Evolutionary conservation across 139 green algal genomes (phyloP).

Genomic region (Volvox reticuliferus): DNA sequence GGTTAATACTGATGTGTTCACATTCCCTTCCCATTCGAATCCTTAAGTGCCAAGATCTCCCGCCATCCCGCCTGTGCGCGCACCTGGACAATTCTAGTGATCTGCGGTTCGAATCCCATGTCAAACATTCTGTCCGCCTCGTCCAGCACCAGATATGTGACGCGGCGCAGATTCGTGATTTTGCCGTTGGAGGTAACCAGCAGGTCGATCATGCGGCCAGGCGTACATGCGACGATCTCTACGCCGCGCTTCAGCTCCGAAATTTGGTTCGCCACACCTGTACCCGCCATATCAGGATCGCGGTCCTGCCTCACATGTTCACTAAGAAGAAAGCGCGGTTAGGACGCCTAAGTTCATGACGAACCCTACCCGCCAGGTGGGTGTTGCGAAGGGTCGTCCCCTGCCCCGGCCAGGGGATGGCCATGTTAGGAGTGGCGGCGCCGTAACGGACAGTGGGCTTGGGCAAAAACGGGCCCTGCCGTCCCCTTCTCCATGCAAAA

Average conservation of each 20-base stretch:
- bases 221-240: slow-evolving; percentile 94
- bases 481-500: no score
- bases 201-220: slow-evolving; percentile 99
- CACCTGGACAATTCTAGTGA: slow-evolving; percentile 68
- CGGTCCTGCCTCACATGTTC: no score
- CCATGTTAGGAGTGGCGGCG: no score
- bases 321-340: no score
- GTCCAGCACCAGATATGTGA: slow-evolving; percentile 98
- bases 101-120: slow-evolving; percentile 88
- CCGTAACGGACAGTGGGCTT: no score
- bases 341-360: no score
- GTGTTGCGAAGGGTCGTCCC: no score
- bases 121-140: slow-evolving; percentile 99
- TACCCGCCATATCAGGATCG: neutral
- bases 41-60: neutral
- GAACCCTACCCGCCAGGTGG: no score
- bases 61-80: neutral
- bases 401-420: no score
- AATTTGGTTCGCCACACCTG: slow-evolving; percentile 90
- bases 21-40: no score
- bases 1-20: no score
- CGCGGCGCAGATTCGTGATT: slow-evolving; percentile 96
- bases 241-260: slow-evolving; percentile 93
- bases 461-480: no score
- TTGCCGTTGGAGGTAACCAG: slow-evolving; percentile 87